Percentiles rank a stretch among this genome's conserved stretches.
These are phyloP conservation scores for Osmanthus fragrans DNA, from an alignment of 257 asterid genomes.

Conservation along the genomic window DNA sequence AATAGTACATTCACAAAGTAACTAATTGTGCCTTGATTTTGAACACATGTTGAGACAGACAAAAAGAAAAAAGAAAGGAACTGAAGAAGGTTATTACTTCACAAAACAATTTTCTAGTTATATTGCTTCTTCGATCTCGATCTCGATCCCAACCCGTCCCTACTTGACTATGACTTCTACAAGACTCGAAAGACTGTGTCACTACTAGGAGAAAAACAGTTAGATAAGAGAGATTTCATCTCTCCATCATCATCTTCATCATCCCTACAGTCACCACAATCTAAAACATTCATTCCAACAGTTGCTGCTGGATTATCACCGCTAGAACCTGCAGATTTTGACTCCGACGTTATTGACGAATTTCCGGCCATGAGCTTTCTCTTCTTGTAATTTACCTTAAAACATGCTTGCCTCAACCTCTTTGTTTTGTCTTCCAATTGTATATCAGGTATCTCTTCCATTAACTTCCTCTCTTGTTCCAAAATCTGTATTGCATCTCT, in stretches of 20 bases:
- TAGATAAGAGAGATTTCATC: constrained; percentile 39
- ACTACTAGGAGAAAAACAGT: constrained; percentile 31
- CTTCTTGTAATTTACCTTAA: constrained; percentile 74
- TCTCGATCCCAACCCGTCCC: background rate
- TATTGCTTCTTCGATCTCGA: background rate
- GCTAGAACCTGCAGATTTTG: background rate
- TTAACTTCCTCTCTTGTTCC: constrained; percentile 51
- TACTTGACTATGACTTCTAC: no score
- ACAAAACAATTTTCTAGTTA: background rate
- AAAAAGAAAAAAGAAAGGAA: no score
- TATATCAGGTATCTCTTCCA: constrained; percentile 63
- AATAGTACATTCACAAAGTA: background rate
- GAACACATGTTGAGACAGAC: background rate
- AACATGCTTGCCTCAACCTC: constrained; percentile 67
- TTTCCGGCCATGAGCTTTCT: constrained; percentile 44
- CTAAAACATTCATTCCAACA: background rate
- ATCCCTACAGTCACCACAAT: background rate
- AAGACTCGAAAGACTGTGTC: background rate
- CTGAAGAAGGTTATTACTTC: background rate
- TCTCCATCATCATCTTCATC: constrained; percentile 28
- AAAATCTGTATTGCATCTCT: constrained; percentile 42
- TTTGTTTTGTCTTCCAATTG: constrained; percentile 61
- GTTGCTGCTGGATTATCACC: background rate
- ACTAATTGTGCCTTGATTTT: background rate
- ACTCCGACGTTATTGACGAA: constrained; percentile 2